Evolutionary conservation across 345 rosid genomes (phyloP).

Genomic region (Populus euphratica): DNA sequence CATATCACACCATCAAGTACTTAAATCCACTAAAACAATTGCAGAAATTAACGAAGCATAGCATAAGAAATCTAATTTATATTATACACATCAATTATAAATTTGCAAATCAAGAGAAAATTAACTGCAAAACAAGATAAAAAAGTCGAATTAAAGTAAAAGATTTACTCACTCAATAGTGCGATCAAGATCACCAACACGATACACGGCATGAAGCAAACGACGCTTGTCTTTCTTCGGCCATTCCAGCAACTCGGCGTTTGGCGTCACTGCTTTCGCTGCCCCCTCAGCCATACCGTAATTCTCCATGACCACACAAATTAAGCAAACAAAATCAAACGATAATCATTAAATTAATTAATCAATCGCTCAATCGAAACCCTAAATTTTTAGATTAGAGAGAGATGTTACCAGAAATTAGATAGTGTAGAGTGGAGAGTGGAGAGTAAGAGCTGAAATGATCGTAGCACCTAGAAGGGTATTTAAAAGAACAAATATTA

Average conservation of each 20-base stretch:
- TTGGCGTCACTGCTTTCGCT: conserved; percentile 33
- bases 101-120: too few species aligned
- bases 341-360: too few species aligned
- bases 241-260: conserved; percentile 70
- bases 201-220: conserved; percentile 81
- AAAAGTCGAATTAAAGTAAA: not conserved
- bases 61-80: not conserved
- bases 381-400: not conserved
- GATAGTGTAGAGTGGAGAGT: not conserved
- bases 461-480: not conserved
- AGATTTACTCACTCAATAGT: conserved; percentile 55
- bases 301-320: not conserved
- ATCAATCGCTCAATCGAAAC: not conserved
- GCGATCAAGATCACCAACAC: conserved; percentile 88
- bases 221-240: conserved; percentile 90
- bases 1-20: too few species aligned
- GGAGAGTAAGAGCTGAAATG: not conserved
- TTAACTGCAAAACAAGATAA: not conserved
- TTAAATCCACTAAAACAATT: too few species aligned
- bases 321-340: too few species aligned
- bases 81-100: not conserved
- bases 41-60: not conserved
- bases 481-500: not conserved
- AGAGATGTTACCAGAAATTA: not conserved
- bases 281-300: conserved; percentile 38